phyloP scores from a whole-genome alignment of 2,329 filamentous ascomycete species.

The Endoconidiophora laricicola region DNA sequence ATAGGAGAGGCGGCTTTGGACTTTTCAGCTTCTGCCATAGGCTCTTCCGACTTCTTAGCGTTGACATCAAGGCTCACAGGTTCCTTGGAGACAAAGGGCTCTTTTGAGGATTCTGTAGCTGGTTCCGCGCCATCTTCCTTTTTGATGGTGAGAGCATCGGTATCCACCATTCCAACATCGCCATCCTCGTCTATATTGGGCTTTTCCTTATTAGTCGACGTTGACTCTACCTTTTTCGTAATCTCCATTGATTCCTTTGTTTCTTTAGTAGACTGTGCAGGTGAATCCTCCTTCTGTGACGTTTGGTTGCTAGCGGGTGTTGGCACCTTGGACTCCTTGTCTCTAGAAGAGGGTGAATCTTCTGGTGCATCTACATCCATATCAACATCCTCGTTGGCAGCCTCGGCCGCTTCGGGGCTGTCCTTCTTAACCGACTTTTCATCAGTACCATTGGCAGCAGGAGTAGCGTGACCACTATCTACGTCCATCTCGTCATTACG shows the following conservation, averaged over 20 bases:
- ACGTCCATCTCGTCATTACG: constrained; percentile 25
- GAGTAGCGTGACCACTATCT: constrained; percentile 24
- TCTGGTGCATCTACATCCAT: constrained; percentile 19
- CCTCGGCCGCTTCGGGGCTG: constrained; percentile 19
- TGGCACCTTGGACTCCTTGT: constrained; percentile 14
- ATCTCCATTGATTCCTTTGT: constrained; percentile 13
- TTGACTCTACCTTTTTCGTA: constrained; percentile 1
- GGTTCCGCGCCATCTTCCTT: constrained; percentile 8
- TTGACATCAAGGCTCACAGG: background rate
- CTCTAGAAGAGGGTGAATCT: constrained; percentile 12
- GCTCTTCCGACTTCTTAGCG: too few relatives aligned
- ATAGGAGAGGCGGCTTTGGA: constrained; percentile 8
- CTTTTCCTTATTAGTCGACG: constrained; percentile 12
- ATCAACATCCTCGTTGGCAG: constrained; percentile 29
- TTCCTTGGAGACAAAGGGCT: constrained; percentile 10
- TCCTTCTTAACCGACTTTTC: constrained; percentile 17
- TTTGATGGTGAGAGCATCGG: constrained; percentile 4
- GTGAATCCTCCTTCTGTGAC: constrained; percentile 16
- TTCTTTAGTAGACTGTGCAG: constrained; percentile 13
- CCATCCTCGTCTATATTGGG: constrained; percentile 5
- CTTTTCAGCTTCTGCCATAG: background rate
- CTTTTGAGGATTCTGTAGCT: background rate
- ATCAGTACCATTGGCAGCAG: constrained; percentile 21
- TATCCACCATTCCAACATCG: constrained; percentile 11
- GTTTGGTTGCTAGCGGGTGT: constrained; percentile 16